Evolutionary conservation across 2,329 filamentous ascomycete species (phyloP).

Genomic region (Seiridium unicorne): DNA sequence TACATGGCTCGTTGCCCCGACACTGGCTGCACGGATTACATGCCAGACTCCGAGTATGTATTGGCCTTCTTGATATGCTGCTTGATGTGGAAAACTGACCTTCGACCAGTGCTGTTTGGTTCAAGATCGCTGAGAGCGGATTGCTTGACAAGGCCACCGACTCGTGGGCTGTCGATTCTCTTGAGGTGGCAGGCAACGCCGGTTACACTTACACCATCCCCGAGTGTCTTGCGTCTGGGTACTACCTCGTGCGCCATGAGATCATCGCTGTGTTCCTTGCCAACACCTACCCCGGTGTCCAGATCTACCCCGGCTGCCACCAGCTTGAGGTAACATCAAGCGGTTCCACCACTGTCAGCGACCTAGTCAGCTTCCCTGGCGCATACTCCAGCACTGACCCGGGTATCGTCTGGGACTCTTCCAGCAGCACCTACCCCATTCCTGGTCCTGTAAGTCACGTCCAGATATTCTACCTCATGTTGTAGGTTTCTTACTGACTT

Average conservation of each 20-base stretch:
- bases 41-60: slow-evolving; percentile 14
- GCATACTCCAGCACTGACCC: slow-evolving; percentile 4
- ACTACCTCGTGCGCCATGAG: slow-evolving; percentile 59
- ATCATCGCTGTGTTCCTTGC: slow-evolving; percentile 53
- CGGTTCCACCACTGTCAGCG: slow-evolving; percentile 38
- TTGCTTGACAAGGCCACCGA: slow-evolving; percentile 42
- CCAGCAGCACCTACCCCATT: slow-evolving; percentile 2
- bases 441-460: not conserved
- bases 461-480: too few species aligned
- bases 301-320: slow-evolving; percentile 59
- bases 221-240: slow-evolving; percentile 40
- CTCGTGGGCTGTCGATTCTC: slow-evolving; percentile 43
- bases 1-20: slow-evolving; percentile 61
- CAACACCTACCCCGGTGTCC: slow-evolving; percentile 38
- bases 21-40: slow-evolving; percentile 21
- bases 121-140: slow-evolving; percentile 51
- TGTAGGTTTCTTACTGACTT: not conserved
- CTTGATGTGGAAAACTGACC: too few species aligned
- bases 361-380: slow-evolving; percentile 19
- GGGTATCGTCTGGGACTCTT: slow-evolving; percentile 5
- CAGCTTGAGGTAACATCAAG: slow-evolving; percentile 53
- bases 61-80: not conserved
- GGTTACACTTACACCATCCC: slow-evolving; percentile 52
- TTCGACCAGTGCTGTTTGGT: slow-evolving; percentile 43
- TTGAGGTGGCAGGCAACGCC: slow-evolving; percentile 41